phyloP scores from a whole-genome alignment of 1,139 yeast genomes.

The Torulaspora pretoriensis region DNA sequence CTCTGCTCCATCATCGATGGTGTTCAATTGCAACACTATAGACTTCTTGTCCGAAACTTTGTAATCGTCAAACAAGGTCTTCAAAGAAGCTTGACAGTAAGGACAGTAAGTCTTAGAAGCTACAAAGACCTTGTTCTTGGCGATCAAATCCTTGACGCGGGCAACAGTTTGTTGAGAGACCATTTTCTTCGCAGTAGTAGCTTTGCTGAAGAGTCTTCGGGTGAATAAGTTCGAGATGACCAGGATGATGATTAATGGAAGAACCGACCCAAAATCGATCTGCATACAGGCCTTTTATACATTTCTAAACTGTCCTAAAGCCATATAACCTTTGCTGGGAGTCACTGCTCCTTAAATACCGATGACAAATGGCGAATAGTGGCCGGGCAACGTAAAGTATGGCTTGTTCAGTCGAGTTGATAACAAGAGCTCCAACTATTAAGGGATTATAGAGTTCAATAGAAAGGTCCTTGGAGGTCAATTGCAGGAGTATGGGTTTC shows the following conservation, averaged over 20 bases:
- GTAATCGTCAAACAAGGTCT: slow-evolving; percentile 48
- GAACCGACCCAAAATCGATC: slow-evolving; percentile 9
- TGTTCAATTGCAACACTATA: slow-evolving; percentile 62
- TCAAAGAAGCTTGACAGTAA: slow-evolving; percentile 63
- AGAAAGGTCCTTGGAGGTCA: not conserved
- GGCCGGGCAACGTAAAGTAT: not conserved
- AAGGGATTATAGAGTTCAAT: not conserved
- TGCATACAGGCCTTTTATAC: slow-evolving; percentile 9
- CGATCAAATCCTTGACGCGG: slow-evolving; percentile 62
- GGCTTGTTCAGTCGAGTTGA: no score
- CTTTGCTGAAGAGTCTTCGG: slow-evolving; percentile 17
- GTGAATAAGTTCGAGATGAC: slow-evolving; percentile 13
- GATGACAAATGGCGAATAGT: not conserved
- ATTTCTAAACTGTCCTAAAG: not conserved
- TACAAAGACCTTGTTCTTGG: slow-evolving; percentile 66
- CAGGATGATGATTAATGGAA: slow-evolving; percentile 17
- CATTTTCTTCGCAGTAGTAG: slow-evolving; percentile 27
- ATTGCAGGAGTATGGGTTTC: slow-evolving; percentile 41
- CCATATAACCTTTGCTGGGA: not conserved
- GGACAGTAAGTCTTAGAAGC: slow-evolving; percentile 82
- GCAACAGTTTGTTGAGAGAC: slow-evolving; percentile 49
- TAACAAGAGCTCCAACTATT: no score
- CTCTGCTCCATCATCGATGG: slow-evolving; percentile 52
- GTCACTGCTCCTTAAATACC: not conserved
- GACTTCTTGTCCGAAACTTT: slow-evolving; percentile 45